Conservation (phyloP, 331 rosid species). For the Quercus lobata region DNA sequence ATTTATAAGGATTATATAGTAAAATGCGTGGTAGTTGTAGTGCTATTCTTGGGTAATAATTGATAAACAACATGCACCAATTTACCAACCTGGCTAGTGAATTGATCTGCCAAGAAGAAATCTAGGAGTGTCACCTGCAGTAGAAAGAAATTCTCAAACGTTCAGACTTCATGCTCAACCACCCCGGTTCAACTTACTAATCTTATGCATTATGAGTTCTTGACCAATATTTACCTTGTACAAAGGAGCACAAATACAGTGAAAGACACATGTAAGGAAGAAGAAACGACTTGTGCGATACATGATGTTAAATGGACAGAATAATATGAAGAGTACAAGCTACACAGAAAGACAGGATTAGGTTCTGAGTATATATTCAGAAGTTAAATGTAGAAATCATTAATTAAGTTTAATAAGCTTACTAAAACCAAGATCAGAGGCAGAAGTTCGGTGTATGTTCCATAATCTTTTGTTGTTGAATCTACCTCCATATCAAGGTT, state of each 20-base stretch:
- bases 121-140: constrained; percentile 67
- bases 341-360: constrained; percentile 20
- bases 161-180: not conserved
- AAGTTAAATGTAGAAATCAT: not conserved
- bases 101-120: constrained; percentile 75
- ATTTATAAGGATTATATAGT: not conserved
- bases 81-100: constrained; percentile 63
- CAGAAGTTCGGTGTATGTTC: constrained; percentile 56
- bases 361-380: not conserved
- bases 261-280: constrained; percentile 46
- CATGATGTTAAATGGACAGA: constrained; percentile 53
- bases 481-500: constrained; percentile 78
- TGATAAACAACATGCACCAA: no score
- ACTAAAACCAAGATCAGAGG: constrained; percentile 57
- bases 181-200: no score
- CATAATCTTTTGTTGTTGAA: constrained; percentile 41
- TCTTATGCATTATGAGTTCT: no score
- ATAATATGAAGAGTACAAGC: constrained; percentile 29
- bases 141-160: not conserved
- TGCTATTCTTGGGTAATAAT: no score
- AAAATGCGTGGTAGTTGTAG: no score
- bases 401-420: constrained; percentile 14
- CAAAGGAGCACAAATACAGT: constrained; percentile 52
- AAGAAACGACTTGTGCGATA: constrained; percentile 53
- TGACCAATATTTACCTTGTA: constrained; percentile 37